Evolutionary conservation across 1,284 basidiomycete genomes (phyloP), one percentile per base, ranked within the genome.

Genomic region (Porogramme epimiltina): DNA sequence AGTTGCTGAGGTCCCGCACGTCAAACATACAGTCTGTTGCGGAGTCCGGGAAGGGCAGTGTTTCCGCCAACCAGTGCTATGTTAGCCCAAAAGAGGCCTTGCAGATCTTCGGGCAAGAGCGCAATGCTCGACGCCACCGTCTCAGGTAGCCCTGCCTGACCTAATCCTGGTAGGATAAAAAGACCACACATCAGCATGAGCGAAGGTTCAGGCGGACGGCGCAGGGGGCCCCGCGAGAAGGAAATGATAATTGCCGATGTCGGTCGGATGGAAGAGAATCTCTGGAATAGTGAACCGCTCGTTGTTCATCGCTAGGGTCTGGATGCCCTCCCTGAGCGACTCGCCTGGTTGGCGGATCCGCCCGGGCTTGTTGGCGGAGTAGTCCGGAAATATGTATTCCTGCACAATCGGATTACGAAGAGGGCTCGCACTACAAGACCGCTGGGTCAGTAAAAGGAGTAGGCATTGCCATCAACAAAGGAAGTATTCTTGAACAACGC

Each of bases 51-150:
- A 58, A 95, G 82, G 60, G 83, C 82, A 3, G 85, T 83, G 64
- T 84, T 87, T 6, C 95, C 95, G 45, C 95, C 95, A 58, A 94
- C 82, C 52, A 97, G 73, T 4, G 91, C 88, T 56, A 98, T 93
- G 68, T 98, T 93, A 34, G 84, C 84, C 94, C 94, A 98, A 70
- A 94, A 94, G 84, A 97, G 84, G 23, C 91, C 93, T 60, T 86
- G 91, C 31, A 95, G 63, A 61, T 93, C 91, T 44, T 80, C 74
- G 0, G 90, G 90, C 54, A 95, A 79, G 28, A 79, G 71, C 1
- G 79, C 75, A 64, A 98, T 93, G 50, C 88, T 86, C 51, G 81
- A 66, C 31, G 88, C 87, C 49, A 97, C 82, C 4, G 88, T 85
- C 49, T 81, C 80, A 22, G 92, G 77, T 16, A 98, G 72, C 1